Evolutionary conservation across 2,329 filamentous ascomycete species (phyloP), one percentile per base, ranked within the genome.

Genomic region (Aspergillus aculeatinus): DNA sequence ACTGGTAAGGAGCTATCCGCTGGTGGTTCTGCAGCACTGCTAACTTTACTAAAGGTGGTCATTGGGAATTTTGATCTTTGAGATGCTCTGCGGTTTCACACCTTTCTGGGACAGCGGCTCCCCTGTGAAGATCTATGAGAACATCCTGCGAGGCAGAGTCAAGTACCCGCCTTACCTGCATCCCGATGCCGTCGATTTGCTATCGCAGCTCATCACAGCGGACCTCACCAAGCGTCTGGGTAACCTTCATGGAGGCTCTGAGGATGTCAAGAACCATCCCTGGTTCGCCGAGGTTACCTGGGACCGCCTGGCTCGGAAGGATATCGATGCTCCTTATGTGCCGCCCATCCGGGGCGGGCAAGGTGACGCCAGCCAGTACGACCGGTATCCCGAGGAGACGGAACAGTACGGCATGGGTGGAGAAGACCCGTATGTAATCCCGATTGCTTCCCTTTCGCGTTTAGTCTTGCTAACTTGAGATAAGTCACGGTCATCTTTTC

Each of bases 111-210:
- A 99, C 76, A 91, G 91, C 70, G 95, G 94, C 58, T 96, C 92
- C 49, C 94, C 95, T 2, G 96, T 99, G 87, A 97, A 96, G 80
- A 99, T 99, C 72, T 99, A 99, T 80, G 95, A 99, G 81, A 99
- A 99, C 76, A 99, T 99, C 71, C 85, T 99, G 65, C 93, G 92
- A 72, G 95, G 94, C 61, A 89, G 90, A 70, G 91, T 99, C 77
- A 98, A 97, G 80, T 99, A 98, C 75, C 95, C 95, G 57, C 89
- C 91, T 5, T 99, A 98, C 76, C 91, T 99, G 70, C 92, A 98
- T 74, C 88, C 90, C 1, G 95, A 98, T 73, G 95, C 95, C 0
- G 92, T 96, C 74, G 91, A 98, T 75, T 83, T 99, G 60, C 86
- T 99, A 39, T 89, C 95, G 72, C 90, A 92, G 69, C 84, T 99